phyloP scores from a whole-genome alignment of 345 rosid species.

The Firmiana major region DNA sequence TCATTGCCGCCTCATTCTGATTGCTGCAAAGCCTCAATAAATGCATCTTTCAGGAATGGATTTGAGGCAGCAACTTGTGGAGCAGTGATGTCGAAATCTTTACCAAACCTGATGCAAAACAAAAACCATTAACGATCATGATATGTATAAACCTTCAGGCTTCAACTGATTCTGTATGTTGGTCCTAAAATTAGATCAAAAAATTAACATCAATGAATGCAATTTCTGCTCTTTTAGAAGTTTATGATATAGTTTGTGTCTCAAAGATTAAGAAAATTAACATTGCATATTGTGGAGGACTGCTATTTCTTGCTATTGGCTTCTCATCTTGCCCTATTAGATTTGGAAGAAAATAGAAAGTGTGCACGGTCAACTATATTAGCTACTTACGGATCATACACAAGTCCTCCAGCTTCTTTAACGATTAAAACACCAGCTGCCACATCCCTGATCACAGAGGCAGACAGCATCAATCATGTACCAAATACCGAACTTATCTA shows the following conservation, averaged over 20 bases:
- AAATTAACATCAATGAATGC: background rate
- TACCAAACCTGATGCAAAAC: conserved; percentile 61
- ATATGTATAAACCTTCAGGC: background rate
- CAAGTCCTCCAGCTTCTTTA: conserved; percentile 87
- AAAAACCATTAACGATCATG: background rate
- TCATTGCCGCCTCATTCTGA: conserved; percentile 23
- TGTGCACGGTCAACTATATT: background rate
- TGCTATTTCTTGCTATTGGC: background rate
- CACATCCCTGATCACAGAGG: conserved; percentile 67
- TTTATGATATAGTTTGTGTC: background rate
- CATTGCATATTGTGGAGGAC: background rate
- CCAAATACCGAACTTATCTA: background rate
- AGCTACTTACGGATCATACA: conserved; percentile 88
- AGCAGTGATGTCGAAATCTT: conserved; percentile 74
- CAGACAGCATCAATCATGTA: conserved; percentile 22
- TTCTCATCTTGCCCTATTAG: background rate
- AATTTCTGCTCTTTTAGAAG: background rate
- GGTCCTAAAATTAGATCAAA: background rate
- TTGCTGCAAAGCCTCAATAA: conserved; percentile 55
- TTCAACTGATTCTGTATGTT: conserved; percentile 1
- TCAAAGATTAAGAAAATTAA: background rate
- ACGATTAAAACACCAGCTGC: conserved; percentile 87
- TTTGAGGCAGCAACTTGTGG: conserved; percentile 90
- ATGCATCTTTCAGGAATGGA: conserved; percentile 60
- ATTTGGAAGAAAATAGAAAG: background rate